phyloP scores from a whole-genome alignment of 768 basidiomycete species.

The Naganishia vaughanmartiniae region DNA sequence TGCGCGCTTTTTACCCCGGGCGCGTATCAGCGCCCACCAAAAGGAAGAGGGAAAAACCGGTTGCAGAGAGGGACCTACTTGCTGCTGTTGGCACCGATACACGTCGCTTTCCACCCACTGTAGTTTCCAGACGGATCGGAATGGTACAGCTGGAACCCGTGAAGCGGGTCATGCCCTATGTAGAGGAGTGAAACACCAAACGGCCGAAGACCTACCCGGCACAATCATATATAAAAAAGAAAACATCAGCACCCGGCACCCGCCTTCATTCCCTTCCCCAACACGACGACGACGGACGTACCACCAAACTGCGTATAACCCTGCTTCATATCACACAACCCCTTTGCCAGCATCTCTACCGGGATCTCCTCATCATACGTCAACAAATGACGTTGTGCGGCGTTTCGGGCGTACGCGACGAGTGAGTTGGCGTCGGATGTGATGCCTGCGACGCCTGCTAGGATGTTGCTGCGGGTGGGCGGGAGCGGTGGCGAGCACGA shows the following conservation, averaged over 20 bases:
- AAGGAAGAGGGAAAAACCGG: background rate
- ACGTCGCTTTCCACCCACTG: conserved; percentile 95
- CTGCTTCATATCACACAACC: conserved; percentile 95
- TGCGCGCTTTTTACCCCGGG: conserved; percentile 65
- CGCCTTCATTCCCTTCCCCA: too few relatives aligned
- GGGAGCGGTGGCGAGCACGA: background rate
- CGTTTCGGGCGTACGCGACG: conserved; percentile 86
- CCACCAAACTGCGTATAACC: conserved; percentile 97
- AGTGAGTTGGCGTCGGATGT: conserved; percentile 97
- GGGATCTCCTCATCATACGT: conserved; percentile 96
- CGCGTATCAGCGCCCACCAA: background rate
- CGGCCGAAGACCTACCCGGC: conserved; percentile 91
- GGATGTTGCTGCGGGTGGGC: conserved; percentile 69
- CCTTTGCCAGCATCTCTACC: conserved; percentile 89
- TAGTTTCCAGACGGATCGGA: conserved; percentile 98
- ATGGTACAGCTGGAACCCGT: conserved; percentile 95
- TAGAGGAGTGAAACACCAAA: conserved; percentile 97
- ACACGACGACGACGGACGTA: too few relatives aligned
- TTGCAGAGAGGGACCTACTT: conserved; percentile 16
- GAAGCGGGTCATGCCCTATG: conserved; percentile 93
- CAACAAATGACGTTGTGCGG: conserved; percentile 83
- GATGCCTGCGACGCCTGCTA: conserved; percentile 90
- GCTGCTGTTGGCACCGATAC: conserved; percentile 96
- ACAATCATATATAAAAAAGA: background rate
- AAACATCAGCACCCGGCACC: background rate